A percentile compares a stretch with the other conserved stretches of the same genome.
phyloP scores from a whole-genome alignment of 1,284 basidiomycete genomes.

The Tilletia setariae region DNA sequence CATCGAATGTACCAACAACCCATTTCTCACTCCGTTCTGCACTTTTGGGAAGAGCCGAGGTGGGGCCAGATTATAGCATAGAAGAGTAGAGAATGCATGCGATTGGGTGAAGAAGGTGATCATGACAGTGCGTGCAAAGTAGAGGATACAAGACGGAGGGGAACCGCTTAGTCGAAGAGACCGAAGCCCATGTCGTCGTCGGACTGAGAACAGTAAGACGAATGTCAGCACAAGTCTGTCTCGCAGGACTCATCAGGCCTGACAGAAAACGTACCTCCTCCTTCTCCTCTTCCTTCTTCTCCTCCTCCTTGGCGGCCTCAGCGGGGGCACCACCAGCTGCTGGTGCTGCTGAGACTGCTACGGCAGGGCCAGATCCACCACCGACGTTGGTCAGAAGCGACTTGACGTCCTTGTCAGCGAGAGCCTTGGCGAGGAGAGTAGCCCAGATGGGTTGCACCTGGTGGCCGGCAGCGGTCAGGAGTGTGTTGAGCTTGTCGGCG shows the following conservation, averaged over 20 bases:
- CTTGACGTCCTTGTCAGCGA: conserved; percentile 96
- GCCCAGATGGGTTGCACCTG: conserved; percentile 98
- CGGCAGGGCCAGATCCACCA: conserved; percentile 66
- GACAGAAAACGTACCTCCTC: conserved; percentile 35
- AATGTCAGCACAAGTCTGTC: neutral
- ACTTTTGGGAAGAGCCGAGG: neutral
- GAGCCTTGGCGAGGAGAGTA: conserved; percentile 88
- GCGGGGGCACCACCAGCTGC: conserved; percentile 65
- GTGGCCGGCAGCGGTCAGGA: conserved; percentile 76
- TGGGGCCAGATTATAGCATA: neutral
- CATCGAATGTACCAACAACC: neutral
- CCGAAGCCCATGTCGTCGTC: conserved; percentile 62
- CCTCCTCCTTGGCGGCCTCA: conserved; percentile 65
- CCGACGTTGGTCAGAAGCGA: conserved; percentile 89
- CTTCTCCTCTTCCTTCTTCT: conserved; percentile 75
- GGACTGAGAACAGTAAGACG: conserved; percentile 17
- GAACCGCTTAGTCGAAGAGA: conserved; percentile 68
- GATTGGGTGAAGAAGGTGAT: conserved; percentile 2
- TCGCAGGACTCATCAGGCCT: neutral
- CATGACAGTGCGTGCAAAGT: neutral
- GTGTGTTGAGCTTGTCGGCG: conserved; percentile 82
- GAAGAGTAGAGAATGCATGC: neutral
- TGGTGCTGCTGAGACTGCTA: conserved; percentile 59
- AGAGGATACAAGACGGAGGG: conserved; percentile 5
- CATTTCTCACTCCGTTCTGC: neutral